These are phyloP conservation scores for Xylaria nigripes DNA, from an alignment of 495 filamentous ascomycete genomes.

Conservation along the genomic window DNA sequence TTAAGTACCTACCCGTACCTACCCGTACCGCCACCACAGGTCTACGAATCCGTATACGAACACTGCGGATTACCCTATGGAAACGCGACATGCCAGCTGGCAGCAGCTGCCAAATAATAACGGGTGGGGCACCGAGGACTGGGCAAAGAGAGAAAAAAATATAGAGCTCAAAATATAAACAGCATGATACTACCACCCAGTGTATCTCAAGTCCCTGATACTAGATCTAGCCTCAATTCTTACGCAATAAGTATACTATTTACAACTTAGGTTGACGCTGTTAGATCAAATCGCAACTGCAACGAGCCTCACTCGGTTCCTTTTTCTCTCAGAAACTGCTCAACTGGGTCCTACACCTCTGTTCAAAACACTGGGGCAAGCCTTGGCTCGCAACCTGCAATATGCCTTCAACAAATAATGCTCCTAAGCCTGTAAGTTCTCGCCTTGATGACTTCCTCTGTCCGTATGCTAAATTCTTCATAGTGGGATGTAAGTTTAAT, in stretches of 20 bases:
- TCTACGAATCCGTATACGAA: no score
- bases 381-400: background rate
- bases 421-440: conserved; percentile 10
- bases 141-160: no score
- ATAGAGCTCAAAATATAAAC: no score
- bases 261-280: background rate
- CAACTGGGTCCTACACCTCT: background rate
- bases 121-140: no score
- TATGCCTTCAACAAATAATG: conserved; percentile 11
- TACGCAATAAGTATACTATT: no score
- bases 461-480: conserved; percentile 3
- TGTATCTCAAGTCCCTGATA: background rate
- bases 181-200: no score
- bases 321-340: background rate
- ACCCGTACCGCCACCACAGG: no score
- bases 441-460: background rate
- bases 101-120: no score
- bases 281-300: conserved; percentile 1
- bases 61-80: no score
- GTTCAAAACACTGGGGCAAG: background rate
- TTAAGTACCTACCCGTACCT: no score
- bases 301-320: background rate
- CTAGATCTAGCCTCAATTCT: background rate
- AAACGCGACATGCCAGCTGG: no score
- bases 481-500: conserved; percentile 11